phyloP scores from a whole-genome alignment of 495 filamentous ascomycete genomes.

The Neurospora intermedia region DNA sequence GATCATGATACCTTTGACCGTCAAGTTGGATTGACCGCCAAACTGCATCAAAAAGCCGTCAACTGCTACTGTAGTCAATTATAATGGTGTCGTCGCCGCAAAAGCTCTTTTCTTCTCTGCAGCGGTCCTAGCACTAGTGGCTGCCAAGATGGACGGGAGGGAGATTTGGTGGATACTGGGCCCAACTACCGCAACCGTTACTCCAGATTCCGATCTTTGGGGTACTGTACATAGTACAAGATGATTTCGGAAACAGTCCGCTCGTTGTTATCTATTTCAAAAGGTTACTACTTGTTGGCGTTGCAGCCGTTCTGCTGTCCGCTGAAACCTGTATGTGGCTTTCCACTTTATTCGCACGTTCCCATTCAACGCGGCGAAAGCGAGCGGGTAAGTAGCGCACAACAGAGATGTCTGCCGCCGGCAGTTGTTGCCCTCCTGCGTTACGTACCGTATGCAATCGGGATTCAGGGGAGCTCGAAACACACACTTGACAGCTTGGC shows the following conservation, averaged over 20 bases:
- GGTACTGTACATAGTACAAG: background rate
- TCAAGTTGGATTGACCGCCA: slow-evolving; percentile 2
- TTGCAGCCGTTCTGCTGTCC: background rate
- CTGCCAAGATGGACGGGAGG: background rate
- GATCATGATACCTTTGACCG: slow-evolving; percentile 4
- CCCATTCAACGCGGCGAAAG: background rate
- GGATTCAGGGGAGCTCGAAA: background rate
- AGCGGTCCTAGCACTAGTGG: slow-evolving; percentile 2
- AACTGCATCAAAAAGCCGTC: background rate
- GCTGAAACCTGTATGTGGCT: slow-evolving; percentile 1
- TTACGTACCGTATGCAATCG: background rate
- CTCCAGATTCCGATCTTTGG: background rate
- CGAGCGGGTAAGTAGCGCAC: background rate
- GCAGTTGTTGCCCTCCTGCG: background rate
- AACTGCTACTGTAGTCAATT: background rate
- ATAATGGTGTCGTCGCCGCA: slow-evolving; percentile 3
- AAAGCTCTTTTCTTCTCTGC: background rate
- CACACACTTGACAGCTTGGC: background rate
- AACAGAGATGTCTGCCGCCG: background rate
- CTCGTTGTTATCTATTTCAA: background rate
- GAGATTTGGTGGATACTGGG: background rate
- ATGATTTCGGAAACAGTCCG: background rate
- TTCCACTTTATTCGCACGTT: background rate
- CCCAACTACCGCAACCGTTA: background rate
- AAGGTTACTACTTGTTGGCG: background rate